These are phyloP conservation scores for Excoecaria cochinchinensis DNA, from an alignment of 345 rosid species.

Conservation along the genomic window DNA sequence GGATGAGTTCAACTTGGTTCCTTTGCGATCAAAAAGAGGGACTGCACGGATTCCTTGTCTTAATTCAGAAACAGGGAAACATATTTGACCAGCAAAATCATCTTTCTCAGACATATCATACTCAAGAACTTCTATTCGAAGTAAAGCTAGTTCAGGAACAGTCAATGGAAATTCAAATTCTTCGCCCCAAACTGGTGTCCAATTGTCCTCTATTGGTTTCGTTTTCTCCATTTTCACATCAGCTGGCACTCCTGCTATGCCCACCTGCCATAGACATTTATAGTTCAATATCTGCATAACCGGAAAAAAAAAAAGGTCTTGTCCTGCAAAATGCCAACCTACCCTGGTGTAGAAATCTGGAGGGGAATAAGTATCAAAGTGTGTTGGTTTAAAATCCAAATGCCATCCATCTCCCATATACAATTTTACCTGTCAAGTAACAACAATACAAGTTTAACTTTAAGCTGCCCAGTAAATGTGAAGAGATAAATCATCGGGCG, in stretches of 20 bases:
- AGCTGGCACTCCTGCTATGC: constrained; percentile 29
- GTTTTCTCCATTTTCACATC: constrained; percentile 24
- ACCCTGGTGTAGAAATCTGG: constrained; percentile 37
- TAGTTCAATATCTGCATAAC: neutral
- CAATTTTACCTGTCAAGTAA: constrained; percentile 26
- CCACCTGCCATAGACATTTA: constrained; percentile 14
- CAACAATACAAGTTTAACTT: neutral
- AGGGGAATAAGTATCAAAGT: constrained; percentile 27
- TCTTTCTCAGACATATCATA: constrained; percentile 20
- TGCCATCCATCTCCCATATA: constrained; percentile 34
- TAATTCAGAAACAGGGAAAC: constrained; percentile 30
- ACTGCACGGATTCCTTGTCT: constrained; percentile 28
- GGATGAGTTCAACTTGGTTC: constrained; percentile 15
- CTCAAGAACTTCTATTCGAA: constrained; percentile 31
- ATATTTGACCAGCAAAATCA: constrained; percentile 30
- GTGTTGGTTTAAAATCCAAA: constrained; percentile 26
- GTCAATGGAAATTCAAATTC: constrained; percentile 28
- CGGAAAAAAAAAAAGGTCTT: neutral
- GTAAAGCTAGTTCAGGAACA: constrained; percentile 32
- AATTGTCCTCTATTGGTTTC: constrained; percentile 19
- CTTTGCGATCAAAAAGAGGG: constrained; percentile 28
- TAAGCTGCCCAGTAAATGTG: too few relatives aligned
- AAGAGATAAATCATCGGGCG: too few relatives aligned
- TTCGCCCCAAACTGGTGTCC: constrained; percentile 32
- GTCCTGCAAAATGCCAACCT: neutral